Evolutionary conservation across 306 rosid genomes (phyloP), one percentile per base, ranked within the genome.

Genomic region (Rubus idaeus): DNA sequence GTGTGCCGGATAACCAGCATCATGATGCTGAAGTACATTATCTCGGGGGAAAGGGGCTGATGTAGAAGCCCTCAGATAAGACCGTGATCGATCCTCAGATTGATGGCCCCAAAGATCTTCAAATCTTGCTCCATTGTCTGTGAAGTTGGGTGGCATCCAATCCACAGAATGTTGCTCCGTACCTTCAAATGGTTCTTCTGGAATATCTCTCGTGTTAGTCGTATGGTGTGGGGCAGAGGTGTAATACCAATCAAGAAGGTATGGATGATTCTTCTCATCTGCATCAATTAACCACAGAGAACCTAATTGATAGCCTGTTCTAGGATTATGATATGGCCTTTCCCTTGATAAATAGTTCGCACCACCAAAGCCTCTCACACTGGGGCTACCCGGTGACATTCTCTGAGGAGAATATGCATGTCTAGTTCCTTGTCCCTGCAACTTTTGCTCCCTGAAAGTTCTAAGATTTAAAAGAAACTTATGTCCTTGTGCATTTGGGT

Each of bases 241-340:
- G 77, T 95, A 95, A 86, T 90, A 95, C 89, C 93, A 89, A 81
- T 95, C 97, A 49, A 95, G 91, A 78, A 92, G 87, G 80, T 92
- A 90, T 0, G 93, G 94, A 23, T 87, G 87, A 77, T 84, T 84
- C 79, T 73, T 88, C 61, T 85, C 91, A 70, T 83, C 86, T 68
- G 82, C 84, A 58, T 90, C 91, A 64, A 72, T 83, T 5, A 83
- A 74, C 97, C 92, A 88, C 77, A 87, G 84, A 41, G 91, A 88
- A 78, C 80, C 83, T 78, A 85, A 77, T 68, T 85, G 89, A 74
- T 86, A 78, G 75, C 86, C 89, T 14, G 74, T 71, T 73, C 35
- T 90, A 46, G 83, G 80, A 74, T 73, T 64, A 58, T 70, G 66
- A 23, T 69, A 70, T 46, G 87, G 85, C 82, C 78, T 68, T 60